Percentiles rank a stretch among this genome's conserved stretches.
phyloP scores from a whole-genome alignment of 768 basidiomycete species.

The Termitomyces sp. region DNA sequence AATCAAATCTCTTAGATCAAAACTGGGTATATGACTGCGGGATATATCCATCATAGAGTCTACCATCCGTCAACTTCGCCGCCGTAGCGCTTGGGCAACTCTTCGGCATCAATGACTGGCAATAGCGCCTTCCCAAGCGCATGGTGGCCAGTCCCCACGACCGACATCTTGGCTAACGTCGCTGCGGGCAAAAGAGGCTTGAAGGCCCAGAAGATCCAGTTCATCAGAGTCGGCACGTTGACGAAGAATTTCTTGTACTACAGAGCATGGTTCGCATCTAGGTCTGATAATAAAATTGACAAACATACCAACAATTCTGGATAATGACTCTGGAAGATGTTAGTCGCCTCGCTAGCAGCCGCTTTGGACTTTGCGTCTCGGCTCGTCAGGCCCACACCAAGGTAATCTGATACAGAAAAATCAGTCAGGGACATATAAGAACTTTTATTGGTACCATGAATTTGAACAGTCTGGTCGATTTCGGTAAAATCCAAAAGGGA shows the following conservation, averaged over 20 bases:
- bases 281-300: not conserved
- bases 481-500: conserved; percentile 62
- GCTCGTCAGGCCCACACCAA: conserved; percentile 60
- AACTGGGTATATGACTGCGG: not conserved
- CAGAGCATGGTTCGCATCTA: not conserved
- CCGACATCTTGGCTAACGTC: conserved; percentile 78
- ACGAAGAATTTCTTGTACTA: conserved; percentile 77
- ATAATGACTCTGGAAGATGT: conserved; percentile 73
- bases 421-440: not conserved
- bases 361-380: conserved; percentile 72
- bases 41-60: not conserved
- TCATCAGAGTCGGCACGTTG: conserved; percentile 70
- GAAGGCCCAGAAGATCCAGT: conserved; percentile 85
- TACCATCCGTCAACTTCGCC: conserved; percentile 56
- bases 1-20: not conserved
- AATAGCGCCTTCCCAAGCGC: conserved; percentile 56
- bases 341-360: conserved; percentile 69
- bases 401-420: conserved; percentile 51
- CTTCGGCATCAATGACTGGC: conserved; percentile 45
- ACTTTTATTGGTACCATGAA: conserved; percentile 47
- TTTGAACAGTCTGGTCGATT: conserved; percentile 68
- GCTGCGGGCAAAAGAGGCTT: conserved; percentile 66
- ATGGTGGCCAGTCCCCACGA: conserved; percentile 62
- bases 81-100: conserved; percentile 70
- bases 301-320: conserved; percentile 67